Evolutionary conservation across 495 filamentous ascomycete genomes (phyloP), one percentile per base, ranked within the genome.

Genomic region (Tirmania nivea): DNA sequence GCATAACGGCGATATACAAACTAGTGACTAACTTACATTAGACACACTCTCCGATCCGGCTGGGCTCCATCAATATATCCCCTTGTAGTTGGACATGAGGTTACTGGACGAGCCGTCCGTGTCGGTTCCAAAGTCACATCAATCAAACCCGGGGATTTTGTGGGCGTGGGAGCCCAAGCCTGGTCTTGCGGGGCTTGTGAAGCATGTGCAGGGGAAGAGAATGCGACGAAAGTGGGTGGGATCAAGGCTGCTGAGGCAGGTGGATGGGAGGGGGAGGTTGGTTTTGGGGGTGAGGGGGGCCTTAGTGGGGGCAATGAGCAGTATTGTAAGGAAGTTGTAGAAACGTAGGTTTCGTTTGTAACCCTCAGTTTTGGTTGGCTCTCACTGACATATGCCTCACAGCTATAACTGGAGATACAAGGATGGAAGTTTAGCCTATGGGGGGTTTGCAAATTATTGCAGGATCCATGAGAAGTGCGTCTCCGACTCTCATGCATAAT

Each of bases 181-280:
- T 61, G 54, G 59, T 61, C 59, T 20, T 61, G 59, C 45, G 59
- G 59, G 3, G 54, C 16, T n/a, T 61, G 59, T 35, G 35, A 45
- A 31, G 57, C 52, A 2, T 61, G 59, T 34, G 59, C 54, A 14
- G 59, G 59, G 20, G 39, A 4, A 42, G 25, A 36, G 25, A 35
- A 21, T 19, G 16, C 21, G 17, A n/a, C 48, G 47, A 34, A 34
- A 56, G 52, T 9, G 14, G 10, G 1, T 14, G 39, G 39, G 12
- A 6, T 45, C 14, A 45, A 45, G 39, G 39, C 39, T 19, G 39
- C 39, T 0, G 3, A 45, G 39, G 39, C 2, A 45, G 14, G 39
- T 14, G 39, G 39, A 19, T 45, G 39, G 39, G 36, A 39, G 53
- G 58, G 58, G 0, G 53, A 62, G 25, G 52, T 60, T 19, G 60